Percentiles rank a stretch among this genome's conserved stretches.
Conservation (phyloP, 2,329 filamentous ascomycete species). For the Fragosphaeria purpurea region DNA sequence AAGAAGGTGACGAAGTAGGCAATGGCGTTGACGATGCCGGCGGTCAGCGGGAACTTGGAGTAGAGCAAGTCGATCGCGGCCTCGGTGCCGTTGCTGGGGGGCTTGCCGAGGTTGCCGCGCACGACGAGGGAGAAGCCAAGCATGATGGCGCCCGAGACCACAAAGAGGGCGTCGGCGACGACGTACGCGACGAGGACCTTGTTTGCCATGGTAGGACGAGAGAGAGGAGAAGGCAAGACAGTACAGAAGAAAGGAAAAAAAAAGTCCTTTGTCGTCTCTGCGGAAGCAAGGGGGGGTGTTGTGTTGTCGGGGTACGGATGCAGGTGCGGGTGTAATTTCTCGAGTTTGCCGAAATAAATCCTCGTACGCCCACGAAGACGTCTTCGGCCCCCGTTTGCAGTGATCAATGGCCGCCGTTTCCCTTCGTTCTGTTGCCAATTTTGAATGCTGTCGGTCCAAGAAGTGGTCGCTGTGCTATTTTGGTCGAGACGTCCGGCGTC, state of each 20-base stretch:
- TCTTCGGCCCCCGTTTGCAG: too few species aligned
- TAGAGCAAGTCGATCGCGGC: slow-evolving; percentile 44
- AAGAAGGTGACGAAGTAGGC: slow-evolving; percentile 63
- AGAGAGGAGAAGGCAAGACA: too few species aligned
- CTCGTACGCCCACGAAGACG: too few species aligned
- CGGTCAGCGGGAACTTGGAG: slow-evolving; percentile 44
- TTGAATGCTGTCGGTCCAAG: background rate
- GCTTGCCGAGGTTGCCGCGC: slow-evolving; percentile 33
- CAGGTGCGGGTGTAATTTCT: too few species aligned
- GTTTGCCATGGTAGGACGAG: slow-evolving; percentile 35
- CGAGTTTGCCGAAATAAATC: too few species aligned
- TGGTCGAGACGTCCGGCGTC: background rate
- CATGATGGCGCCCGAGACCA: slow-evolving; percentile 42
- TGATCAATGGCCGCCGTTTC: too few species aligned
- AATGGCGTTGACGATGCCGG: slow-evolving; percentile 61
- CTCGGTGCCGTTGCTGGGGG: slow-evolving; percentile 34
- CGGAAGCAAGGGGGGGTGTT: background rate
- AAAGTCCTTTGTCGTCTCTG: too few species aligned
- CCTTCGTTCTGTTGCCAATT: too few species aligned
- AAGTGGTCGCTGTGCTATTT: background rate
- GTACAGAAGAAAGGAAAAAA: too few species aligned
- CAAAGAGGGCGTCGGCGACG: slow-evolving; percentile 39
- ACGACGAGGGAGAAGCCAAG: slow-evolving; percentile 46
- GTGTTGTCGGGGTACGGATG: background rate
- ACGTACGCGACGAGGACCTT: slow-evolving; percentile 42